Percentiles rank a stretch among this genome's conserved stretches.
Conservation (phyloP, 352 stramenopile genomes). For the Plasmopara muralis region DNA sequence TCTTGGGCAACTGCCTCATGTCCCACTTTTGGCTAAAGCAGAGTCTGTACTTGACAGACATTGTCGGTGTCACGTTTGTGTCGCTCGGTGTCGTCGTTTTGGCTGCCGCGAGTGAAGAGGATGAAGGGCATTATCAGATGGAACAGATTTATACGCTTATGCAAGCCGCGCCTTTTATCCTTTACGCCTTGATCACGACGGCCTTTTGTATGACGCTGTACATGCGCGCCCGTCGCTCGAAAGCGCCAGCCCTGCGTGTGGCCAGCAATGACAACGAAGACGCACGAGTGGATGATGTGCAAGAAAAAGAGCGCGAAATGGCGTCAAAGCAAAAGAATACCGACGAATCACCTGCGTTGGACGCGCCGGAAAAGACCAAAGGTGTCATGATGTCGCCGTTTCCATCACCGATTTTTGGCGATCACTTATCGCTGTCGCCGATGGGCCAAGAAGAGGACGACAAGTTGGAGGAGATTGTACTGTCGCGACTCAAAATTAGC, state of each 20-base stretch:
- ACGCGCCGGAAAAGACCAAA: conserved; percentile 18
- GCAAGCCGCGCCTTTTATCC: conserved; percentile 69
- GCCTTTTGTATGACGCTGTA: conserved; percentile 80
- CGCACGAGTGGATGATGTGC: conserved; percentile 38
- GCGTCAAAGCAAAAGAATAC: conserved; percentile 26
- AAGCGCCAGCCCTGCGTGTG: conserved; percentile 69
- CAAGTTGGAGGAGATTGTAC: conserved; percentile 47
- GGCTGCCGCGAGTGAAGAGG: conserved; percentile 59
- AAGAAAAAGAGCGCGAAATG: conserved; percentile 48
- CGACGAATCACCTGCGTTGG: conserved; percentile 26
- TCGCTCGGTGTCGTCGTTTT: conserved; percentile 75
- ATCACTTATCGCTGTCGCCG: conserved; percentile 41
- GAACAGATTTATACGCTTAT: conserved; percentile 82
- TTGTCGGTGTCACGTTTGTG: conserved; percentile 66
- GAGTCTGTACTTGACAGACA: conserved; percentile 79
- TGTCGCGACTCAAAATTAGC: conserved; percentile 47
- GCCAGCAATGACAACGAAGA: conserved; percentile 47
- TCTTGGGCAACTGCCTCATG: conserved; percentile 80
- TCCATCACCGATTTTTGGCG: conserved; percentile 56
- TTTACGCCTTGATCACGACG: conserved; percentile 77
- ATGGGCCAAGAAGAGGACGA: conserved; percentile 43
- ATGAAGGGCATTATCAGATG: conserved; percentile 79
- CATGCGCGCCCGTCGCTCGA: conserved; percentile 72
- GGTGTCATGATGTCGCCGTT: conserved; percentile 78
- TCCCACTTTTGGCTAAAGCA: conserved; percentile 86